Conservation (phyloP, 2,329 filamentous ascomycete species). For the Leptographium galeiforme region DNA sequence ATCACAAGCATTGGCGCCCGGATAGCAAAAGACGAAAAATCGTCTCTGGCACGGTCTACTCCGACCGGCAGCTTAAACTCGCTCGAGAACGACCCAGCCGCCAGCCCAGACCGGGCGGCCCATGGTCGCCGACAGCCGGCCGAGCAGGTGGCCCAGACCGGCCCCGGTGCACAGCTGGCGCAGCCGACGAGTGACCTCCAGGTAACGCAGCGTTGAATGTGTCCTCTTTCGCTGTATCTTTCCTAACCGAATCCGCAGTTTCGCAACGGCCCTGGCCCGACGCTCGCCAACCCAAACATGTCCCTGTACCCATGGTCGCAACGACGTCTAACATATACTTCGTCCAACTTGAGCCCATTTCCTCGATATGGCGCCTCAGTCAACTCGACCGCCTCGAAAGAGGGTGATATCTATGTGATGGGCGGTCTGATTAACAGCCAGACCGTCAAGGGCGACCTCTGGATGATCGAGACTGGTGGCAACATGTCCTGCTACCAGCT, state of each 20-base stretch:
- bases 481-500: slow-evolving; percentile 86
- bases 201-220: background rate
- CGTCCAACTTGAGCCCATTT: slow-evolving; percentile 73
- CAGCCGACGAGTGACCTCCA: slow-evolving; percentile 13
- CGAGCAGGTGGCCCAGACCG: slow-evolving; percentile 20
- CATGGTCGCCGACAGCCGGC: slow-evolving; percentile 41
- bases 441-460: slow-evolving; percentile 91
- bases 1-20: slow-evolving; percentile 35
- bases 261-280: slow-evolving; percentile 40
- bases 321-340: slow-evolving; percentile 72
- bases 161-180: slow-evolving; percentile 25
- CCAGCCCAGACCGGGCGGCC: slow-evolving; percentile 52
- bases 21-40: slow-evolving; percentile 42
- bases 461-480: slow-evolving; percentile 88
- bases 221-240: background rate
- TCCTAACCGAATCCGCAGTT: slow-evolving; percentile 23
- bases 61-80: slow-evolving; percentile 70
- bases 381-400: slow-evolving; percentile 84
- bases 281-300: slow-evolving; percentile 46
- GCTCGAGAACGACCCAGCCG: slow-evolving; percentile 43
- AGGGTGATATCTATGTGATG: slow-evolving; percentile 96
- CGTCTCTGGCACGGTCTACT: slow-evolving; percentile 42
- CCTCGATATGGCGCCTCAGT: slow-evolving; percentile 94
- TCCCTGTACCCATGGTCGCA: slow-evolving; percentile 96
- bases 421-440: slow-evolving; percentile 89